Conservation (phyloP, 2,329 filamentous ascomycete species). For the Hyphodiscus sp. region DNA sequence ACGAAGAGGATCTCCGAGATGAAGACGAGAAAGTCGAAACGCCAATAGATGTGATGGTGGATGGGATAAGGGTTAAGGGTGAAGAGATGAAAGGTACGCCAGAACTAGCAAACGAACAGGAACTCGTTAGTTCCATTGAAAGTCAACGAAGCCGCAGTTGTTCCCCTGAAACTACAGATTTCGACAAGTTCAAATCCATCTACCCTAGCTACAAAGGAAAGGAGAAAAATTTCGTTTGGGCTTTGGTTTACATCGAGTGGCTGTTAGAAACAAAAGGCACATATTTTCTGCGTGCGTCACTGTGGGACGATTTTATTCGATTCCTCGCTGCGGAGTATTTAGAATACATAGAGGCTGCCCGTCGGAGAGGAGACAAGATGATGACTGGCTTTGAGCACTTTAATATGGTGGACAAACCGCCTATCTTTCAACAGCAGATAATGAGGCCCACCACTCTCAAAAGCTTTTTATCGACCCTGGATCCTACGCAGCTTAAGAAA, state of each 20-base stretch:
- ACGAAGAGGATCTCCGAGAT: too few relatives aligned
- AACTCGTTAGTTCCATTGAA: neutral
- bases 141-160: neutral
- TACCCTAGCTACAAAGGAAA: constrained; percentile 41
- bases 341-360: constrained; percentile 32
- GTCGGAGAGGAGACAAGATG: constrained; percentile 21
- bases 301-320: constrained; percentile 49
- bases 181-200: constrained; percentile 33
- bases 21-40: too few relatives aligned
- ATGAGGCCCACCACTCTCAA: constrained; percentile 17
- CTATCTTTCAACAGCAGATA: constrained; percentile 19
- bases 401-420: constrained; percentile 21
- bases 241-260: constrained; percentile 38
- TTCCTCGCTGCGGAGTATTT: constrained; percentile 38
- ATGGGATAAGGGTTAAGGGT: too few relatives aligned
- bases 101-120: neutral
- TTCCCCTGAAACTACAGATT: constrained; percentile 14
- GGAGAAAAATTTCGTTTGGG: constrained; percentile 37
- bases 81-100: neutral
- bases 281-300: constrained; percentile 33
- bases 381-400: constrained; percentile 40
- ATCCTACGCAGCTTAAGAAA: constrained; percentile 6
- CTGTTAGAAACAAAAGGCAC: constrained; percentile 29
- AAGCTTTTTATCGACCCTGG: constrained; percentile 11
- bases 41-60: too few relatives aligned